phyloP scores from a whole-genome alignment of 2,329 filamentous ascomycete species.

The Tolypocladium nubicola region DNA sequence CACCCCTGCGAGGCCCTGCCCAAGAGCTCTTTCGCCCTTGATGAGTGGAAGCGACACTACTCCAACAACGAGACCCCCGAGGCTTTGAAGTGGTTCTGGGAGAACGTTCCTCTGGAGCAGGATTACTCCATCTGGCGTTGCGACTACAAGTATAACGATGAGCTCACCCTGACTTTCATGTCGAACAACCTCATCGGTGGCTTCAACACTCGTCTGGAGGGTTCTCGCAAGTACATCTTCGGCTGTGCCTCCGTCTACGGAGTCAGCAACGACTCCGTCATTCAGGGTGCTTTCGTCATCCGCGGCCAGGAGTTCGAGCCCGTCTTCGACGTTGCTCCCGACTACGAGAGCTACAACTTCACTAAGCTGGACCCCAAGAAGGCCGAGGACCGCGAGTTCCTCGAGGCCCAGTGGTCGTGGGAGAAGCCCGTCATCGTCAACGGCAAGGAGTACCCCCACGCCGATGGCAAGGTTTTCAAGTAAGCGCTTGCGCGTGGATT shows the following conservation, averaged over 20 bases:
- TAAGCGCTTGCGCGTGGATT: conserved; percentile 38
- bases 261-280: conserved; percentile 75
- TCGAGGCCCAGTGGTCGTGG: conserved; percentile 86
- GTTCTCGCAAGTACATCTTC: conserved; percentile 95
- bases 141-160: conserved; percentile 98
- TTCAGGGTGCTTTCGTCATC: conserved; percentile 89
- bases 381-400: conserved; percentile 71
- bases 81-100: conserved; percentile 96
- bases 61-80: conserved; percentile 85
- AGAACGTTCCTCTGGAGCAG: conserved; percentile 81
- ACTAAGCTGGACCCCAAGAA: conserved; percentile 89
- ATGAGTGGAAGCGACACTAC: conserved; percentile 99
- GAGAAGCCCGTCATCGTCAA: conserved; percentile 71
- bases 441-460: conserved; percentile 83
- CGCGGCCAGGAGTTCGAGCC: conserved; percentile 78
- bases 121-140: conserved; percentile 94
- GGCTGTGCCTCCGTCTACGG: conserved; percentile 85
- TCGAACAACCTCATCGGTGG: conserved; percentile 96
- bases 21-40: conserved; percentile 70
- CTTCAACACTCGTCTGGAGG: conserved; percentile 96
- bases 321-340: conserved; percentile 93
- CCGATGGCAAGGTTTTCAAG: conserved; percentile 98
- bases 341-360: conserved; percentile 95
- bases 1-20: conserved; percentile 84
- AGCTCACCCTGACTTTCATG: conserved; percentile 98